A percentile compares a stretch with the other conserved stretches of the same genome.
Conservation (phyloP, 352 stramenopile species). For the Aphanomyces cochlioides region DNA sequence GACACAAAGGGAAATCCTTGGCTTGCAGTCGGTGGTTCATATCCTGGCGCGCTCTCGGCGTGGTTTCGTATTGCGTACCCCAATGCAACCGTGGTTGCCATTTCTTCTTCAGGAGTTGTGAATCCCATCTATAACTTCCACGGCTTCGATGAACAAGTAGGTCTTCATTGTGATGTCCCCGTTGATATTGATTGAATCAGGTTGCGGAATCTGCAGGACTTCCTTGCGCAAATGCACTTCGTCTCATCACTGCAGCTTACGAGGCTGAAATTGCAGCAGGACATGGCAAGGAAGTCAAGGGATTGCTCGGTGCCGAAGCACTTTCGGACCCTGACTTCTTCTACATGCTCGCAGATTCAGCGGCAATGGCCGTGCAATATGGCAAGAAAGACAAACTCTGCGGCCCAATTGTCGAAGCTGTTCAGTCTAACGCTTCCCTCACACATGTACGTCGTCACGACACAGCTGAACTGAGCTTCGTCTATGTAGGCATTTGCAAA, state of each 20-base stretch:
- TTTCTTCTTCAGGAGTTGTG: slow-evolving; percentile 78
- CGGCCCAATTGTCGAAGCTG: slow-evolving; percentile 46
- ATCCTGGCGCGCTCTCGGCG: slow-evolving; percentile 70
- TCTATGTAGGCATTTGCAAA: slow-evolving; percentile 52
- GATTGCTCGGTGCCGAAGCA: slow-evolving; percentile 53
- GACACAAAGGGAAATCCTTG: slow-evolving; percentile 44
- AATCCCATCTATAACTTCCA: slow-evolving; percentile 75
- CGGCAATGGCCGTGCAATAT: slow-evolving; percentile 87
- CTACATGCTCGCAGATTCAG: slow-evolving; percentile 87
- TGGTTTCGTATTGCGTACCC: slow-evolving; percentile 83
- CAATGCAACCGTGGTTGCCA: slow-evolving; percentile 61
- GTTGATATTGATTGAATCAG: neutral
- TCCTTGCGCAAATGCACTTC: slow-evolving; percentile 60
- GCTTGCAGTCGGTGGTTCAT: slow-evolving; percentile 78
- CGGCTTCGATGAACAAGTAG: slow-evolving; percentile 73
- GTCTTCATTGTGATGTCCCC: neutral
- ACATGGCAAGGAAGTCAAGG: slow-evolving; percentile 58
- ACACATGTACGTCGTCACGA: slow-evolving; percentile 36
- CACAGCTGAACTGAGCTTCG: too few relatives aligned
- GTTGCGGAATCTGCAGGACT: slow-evolving; percentile 51
- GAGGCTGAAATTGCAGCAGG: slow-evolving; percentile 50
- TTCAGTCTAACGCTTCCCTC: slow-evolving; percentile 50
- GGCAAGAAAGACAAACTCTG: slow-evolving; percentile 80
- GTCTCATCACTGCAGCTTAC: slow-evolving; percentile 58
- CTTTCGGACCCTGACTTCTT: slow-evolving; percentile 78